These are phyloP conservation scores for Pleurotus eryngii DNA, from an alignment of 768 basidiomycete species.

Conservation along the genomic window DNA sequence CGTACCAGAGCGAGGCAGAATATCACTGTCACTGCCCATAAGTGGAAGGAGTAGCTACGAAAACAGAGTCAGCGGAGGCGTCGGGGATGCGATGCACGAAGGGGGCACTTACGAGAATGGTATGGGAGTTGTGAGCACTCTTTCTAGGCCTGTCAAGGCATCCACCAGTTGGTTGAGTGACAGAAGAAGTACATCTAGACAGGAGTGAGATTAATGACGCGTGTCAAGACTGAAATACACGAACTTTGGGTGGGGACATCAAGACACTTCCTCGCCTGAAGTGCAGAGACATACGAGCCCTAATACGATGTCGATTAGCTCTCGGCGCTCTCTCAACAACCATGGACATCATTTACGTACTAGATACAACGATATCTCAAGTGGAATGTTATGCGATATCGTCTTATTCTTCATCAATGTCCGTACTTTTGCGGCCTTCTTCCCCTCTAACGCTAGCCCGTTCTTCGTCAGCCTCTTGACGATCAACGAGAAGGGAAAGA, in stretches of 20 bases:
- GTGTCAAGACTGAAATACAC: conserved; percentile 58
- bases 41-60: conserved; percentile 59
- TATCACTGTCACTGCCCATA: conserved; percentile 62
- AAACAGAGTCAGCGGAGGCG: not conserved
- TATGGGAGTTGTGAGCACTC: conserved; percentile 74
- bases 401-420: conserved; percentile 44
- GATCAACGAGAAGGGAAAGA: conserved; percentile 70
- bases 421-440: conserved; percentile 52
- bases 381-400: conserved; percentile 59
- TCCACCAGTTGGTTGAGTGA: conserved; percentile 58
- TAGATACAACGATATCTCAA: conserved; percentile 68
- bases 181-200: conserved; percentile 41
- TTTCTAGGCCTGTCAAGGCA: conserved; percentile 64
- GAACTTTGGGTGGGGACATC: conserved; percentile 46
- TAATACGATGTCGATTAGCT: not conserved
- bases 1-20: conserved; percentile 60
- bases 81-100: not conserved
- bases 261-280: no score
- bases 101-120: conserved; percentile 58
- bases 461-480: conserved; percentile 39
- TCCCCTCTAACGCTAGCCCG: conserved; percentile 29
- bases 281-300: no score
- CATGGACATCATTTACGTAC: conserved; percentile 28
- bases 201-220: conserved; percentile 9
- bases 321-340: no score